These are phyloP conservation scores for Anthoceros angustus DNA, from an alignment of 225 moss, liverwort and hornwort genomes.

Conservation along the genomic window DNA sequence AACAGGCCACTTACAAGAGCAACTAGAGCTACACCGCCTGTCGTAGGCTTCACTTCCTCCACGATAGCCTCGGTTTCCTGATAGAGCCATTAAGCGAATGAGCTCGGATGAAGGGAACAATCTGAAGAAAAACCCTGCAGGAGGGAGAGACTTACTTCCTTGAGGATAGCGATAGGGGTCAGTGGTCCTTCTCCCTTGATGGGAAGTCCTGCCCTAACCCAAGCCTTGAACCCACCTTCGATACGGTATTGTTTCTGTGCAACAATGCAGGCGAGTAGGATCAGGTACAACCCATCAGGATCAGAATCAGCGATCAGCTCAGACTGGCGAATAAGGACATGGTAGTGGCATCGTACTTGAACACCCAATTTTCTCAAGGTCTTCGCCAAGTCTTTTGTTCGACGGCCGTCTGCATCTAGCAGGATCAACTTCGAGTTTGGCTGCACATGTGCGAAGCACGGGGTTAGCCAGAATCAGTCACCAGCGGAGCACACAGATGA, in stretches of 20 bases:
- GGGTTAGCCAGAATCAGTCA: background rate
- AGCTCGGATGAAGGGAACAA: background rate
- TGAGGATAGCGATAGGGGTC: conserved; percentile 43
- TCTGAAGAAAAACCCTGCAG: background rate
- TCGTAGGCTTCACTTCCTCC: conserved; percentile 57
- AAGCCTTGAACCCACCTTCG: conserved; percentile 73
- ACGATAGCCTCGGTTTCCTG: conserved; percentile 83
- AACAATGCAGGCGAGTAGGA: conserved; percentile 6
- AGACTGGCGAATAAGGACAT: conserved; percentile 4
- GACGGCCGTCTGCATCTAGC: conserved; percentile 64
- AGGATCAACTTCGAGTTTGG: conserved; percentile 62
- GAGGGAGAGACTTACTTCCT: conserved; percentile 36
- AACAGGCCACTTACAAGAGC: conserved; percentile 28
- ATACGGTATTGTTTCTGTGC: conserved; percentile 56
- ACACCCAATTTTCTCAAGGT: conserved; percentile 56
- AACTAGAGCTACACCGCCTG: conserved; percentile 25
- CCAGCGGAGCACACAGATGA: background rate
- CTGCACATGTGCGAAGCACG: conserved; percentile 26
- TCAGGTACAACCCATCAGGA: background rate
- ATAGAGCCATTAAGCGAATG: conserved; percentile 7
- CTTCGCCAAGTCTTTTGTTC: conserved; percentile 69
- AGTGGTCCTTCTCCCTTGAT: conserved; percentile 34
- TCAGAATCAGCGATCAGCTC: background rate
- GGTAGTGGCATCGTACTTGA: conserved; percentile 22
- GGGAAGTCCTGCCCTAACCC: conserved; percentile 63